Evolutionary conservation across 2,329 filamentous ascomycete species (phyloP).

Genomic region (Colletotrichum magnum): DNA sequence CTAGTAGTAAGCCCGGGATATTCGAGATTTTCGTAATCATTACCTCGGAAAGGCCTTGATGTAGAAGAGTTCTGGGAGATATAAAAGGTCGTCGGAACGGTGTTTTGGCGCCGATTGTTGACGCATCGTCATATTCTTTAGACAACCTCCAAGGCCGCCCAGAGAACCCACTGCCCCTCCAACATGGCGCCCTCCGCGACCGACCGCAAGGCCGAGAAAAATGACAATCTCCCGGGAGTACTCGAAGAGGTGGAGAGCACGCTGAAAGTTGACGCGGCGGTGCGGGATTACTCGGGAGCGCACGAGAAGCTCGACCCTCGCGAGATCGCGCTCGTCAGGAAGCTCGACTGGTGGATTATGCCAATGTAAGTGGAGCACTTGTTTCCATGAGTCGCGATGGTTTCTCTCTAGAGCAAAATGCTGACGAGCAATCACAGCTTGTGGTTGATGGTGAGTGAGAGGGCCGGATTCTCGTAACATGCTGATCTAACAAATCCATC

Average conservation of each 20-base stretch:
- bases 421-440: neutral
- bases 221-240: neutral
- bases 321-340: constrained; percentile 56
- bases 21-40: neutral
- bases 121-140: neutral
- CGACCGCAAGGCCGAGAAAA: neutral
- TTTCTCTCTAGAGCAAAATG: too few species aligned
- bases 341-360: constrained; percentile 57
- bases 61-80: neutral
- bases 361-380: constrained; percentile 25
- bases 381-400: too few species aligned
- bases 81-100: neutral
- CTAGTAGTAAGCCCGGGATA: neutral
- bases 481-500: neutral
- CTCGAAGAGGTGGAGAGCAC: constrained; percentile 18
- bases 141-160: neutral
- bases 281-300: constrained; percentile 54
- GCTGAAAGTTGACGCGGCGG: neutral
- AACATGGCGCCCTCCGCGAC: neutral
- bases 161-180: neutral
- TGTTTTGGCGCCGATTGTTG: neutral
- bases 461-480: neutral
- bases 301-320: constrained; percentile 55
- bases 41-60: neutral
- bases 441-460: constrained; percentile 21